A percentile compares a stretch with the other conserved stretches of the same genome.
Evolutionary conservation across 2,329 filamentous ascomycete species (phyloP).

Genomic region (Ophiosphaerella herpotricha): DNA sequence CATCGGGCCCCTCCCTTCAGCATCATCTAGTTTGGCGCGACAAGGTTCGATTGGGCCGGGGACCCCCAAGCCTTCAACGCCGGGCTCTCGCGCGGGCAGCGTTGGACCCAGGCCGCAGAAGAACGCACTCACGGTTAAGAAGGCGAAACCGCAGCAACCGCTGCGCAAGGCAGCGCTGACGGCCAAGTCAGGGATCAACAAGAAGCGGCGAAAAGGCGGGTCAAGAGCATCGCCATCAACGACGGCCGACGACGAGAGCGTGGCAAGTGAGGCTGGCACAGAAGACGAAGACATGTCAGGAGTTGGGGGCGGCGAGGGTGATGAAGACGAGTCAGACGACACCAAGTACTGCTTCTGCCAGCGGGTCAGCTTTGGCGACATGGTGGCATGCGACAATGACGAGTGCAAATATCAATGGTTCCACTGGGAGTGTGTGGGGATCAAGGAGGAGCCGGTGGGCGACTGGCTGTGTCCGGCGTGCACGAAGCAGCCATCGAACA

Average conservation of each 20-base stretch:
- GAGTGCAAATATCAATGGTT: conserved; percentile 85
- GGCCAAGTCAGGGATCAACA: conserved; percentile 42
- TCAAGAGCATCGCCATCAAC: conserved; percentile 49
- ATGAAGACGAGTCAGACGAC: conserved; percentile 74
- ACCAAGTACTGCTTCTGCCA: conserved; percentile 81
- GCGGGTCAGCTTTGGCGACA: conserved; percentile 82
- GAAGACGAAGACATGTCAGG: conserved; percentile 58
- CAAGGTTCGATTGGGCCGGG: conserved; percentile 66
- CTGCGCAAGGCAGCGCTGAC: conserved; percentile 43
- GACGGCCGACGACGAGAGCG: conserved; percentile 58
- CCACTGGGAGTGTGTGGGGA: conserved; percentile 69
- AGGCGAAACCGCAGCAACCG: conserved; percentile 59
- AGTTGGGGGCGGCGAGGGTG: conserved; percentile 44
- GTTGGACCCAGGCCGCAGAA: conserved; percentile 58
- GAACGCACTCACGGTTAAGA: conserved; percentile 56
- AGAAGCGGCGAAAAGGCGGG: conserved; percentile 44
- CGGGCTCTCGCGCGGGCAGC: conserved; percentile 62
- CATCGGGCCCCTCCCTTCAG: conserved; percentile 57
- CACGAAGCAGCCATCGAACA: conserved; percentile 44
- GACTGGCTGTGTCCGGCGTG: conserved; percentile 57
- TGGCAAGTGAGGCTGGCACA: conserved; percentile 52
- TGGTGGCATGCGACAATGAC: conserved; percentile 87
- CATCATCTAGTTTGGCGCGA: conserved; percentile 60
- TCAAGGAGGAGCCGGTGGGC: conserved; percentile 55
- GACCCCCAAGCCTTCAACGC: conserved; percentile 64